phyloP scores from a whole-genome alignment of 2,329 filamentous ascomycete species.

The Passalora sequoiae region DNA sequence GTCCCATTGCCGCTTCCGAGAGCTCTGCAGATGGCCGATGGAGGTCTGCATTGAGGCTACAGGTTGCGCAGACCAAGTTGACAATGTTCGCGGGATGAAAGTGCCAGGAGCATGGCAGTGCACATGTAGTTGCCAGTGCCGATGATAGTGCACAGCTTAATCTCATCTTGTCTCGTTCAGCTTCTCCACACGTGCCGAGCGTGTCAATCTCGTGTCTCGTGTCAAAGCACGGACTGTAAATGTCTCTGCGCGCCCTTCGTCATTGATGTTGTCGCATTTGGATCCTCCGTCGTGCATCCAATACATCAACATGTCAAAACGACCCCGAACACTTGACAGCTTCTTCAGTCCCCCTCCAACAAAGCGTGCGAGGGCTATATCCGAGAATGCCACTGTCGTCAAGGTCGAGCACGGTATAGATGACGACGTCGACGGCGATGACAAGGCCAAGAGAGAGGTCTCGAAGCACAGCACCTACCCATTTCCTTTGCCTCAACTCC shows the following conservation, averaged over 20 bases:
- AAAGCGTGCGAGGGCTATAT: conserved; percentile 39
- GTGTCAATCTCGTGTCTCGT: no score
- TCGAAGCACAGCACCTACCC: conserved; percentile 51
- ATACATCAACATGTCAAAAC: conserved; percentile 27
- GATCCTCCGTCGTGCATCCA: neutral
- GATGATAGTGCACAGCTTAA: no score
- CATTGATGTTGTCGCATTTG: neutral
- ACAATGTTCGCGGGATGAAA: neutral
- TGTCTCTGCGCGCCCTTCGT: no score
- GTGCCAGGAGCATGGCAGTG: neutral
- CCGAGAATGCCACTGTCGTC: neutral
- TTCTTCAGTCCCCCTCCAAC: conserved; percentile 57
- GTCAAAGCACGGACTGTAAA: no score
- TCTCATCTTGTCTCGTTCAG: no score
- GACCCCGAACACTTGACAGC: conserved; percentile 61
- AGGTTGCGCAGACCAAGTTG: no score
- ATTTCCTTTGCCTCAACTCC: conserved; percentile 48
- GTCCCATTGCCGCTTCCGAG: no score
- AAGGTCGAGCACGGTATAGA: neutral
- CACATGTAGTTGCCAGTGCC: neutral
- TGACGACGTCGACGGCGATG: conserved; percentile 1
- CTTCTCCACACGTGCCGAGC: no score
- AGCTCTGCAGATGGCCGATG: no score
- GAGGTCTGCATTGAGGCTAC: neutral
- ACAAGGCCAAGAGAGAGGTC: conserved; percentile 13